Evolutionary conservation across 1,284 basidiomycete species (phyloP).

Genomic region (Pseudozyma thailandica): DNA sequence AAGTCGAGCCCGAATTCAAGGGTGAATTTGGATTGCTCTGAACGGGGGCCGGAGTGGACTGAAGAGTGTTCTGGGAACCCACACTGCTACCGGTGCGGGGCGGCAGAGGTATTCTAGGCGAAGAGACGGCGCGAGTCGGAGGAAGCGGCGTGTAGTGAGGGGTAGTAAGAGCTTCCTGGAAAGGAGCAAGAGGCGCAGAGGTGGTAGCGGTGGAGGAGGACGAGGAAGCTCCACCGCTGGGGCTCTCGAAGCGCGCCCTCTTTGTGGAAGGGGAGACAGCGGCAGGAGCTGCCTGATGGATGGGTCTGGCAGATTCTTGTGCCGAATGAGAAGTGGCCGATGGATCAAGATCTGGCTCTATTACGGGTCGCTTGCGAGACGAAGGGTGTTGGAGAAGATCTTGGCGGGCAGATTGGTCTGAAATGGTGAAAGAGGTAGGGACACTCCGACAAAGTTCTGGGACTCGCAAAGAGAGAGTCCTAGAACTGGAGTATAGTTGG

Average conservation of each 20-base stretch:
- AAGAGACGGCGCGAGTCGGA: slow-evolving; percentile 34
- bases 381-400: slow-evolving; percentile 26
- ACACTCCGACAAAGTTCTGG: slow-evolving; percentile 30
- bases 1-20: slow-evolving; percentile 4
- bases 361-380: slow-evolving; percentile 42
- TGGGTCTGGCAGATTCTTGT: slow-evolving; percentile 1
- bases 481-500: slow-evolving; percentile 39
- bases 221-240: slow-evolving; percentile 18
- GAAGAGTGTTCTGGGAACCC: not conserved
- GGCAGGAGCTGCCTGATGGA: slow-evolving; percentile 26
- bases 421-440: slow-evolving; percentile 34
- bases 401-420: slow-evolving; percentile 16
- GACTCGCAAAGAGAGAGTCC: slow-evolving; percentile 26
- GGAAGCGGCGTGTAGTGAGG: slow-evolving; percentile 42
- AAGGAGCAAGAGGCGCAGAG: slow-evolving; percentile 16
- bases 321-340: slow-evolving; percentile 9
- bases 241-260: slow-evolving; percentile 44
- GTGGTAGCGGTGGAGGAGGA: slow-evolving; percentile 7
- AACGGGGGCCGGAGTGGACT: not conserved
- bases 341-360: slow-evolving; percentile 15
- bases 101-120: slow-evolving; percentile 9
- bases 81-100: slow-evolving; percentile 24
- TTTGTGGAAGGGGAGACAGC: slow-evolving; percentile 38
- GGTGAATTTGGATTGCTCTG: slow-evolving; percentile 27
- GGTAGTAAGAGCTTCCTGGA: slow-evolving; percentile 16